These are phyloP conservation scores for Pochonia chlamydosporia DNA, from an alignment of 2,329 filamentous ascomycete species.

Conservation along the genomic window DNA sequence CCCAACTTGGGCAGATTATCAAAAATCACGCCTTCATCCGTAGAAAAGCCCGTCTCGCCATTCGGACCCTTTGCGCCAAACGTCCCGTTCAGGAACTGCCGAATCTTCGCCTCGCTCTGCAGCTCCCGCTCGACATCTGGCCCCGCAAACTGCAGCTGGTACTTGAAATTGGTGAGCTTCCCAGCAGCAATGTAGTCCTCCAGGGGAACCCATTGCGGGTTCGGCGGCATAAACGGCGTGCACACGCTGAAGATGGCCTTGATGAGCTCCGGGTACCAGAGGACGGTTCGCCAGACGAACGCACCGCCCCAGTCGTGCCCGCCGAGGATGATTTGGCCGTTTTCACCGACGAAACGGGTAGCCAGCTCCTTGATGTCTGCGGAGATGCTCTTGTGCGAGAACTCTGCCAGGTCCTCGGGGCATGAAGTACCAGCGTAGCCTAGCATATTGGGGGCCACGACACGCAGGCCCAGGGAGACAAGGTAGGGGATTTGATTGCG, in stretches of 20 bases:
- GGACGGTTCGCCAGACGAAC: constrained; percentile 67
- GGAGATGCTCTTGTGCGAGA: constrained; percentile 65
- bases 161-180: constrained; percentile 64
- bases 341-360: constrained; percentile 40
- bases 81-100: constrained; percentile 63
- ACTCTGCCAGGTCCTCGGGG: constrained; percentile 55
- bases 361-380: constrained; percentile 72
- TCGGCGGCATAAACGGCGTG: constrained; percentile 63
- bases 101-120: constrained; percentile 55
- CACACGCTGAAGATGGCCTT: constrained; percentile 73
- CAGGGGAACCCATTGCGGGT: constrained; percentile 46
- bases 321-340: constrained; percentile 65
- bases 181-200: constrained; percentile 52
- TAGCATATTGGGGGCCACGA: constrained; percentile 80
- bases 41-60: constrained; percentile 52
- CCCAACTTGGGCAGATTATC: constrained; percentile 55
- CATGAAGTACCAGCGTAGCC: constrained; percentile 77
- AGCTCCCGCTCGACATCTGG: constrained; percentile 57
- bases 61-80: constrained; percentile 60
- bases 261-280: constrained; percentile 68
- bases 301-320: constrained; percentile 92
- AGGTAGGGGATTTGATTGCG: constrained; percentile 81
- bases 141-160: constrained; percentile 76
- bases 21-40: constrained; percentile 56
- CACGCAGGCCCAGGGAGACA: constrained; percentile 64